Conservation (phyloP, 2,329 filamentous ascomycete species). For the Calonectria henricotiae region DNA sequence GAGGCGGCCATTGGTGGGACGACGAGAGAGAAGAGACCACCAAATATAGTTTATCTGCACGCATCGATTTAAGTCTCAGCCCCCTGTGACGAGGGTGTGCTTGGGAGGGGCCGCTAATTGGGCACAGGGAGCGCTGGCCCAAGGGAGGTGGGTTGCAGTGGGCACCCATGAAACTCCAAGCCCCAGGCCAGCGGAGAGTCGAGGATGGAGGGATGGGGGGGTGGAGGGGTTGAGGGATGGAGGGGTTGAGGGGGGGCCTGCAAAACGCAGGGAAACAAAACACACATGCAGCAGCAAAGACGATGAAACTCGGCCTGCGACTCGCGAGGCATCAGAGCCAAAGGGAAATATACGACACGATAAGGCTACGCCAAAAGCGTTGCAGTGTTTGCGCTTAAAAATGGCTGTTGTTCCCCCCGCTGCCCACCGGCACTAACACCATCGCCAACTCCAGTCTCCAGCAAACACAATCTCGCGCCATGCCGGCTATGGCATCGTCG, state of each 20-base stretch:
- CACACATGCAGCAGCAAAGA: too few relatives aligned
- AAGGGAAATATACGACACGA: too few relatives aligned
- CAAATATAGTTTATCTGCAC: conserved; percentile 12
- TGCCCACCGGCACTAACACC: background rate
- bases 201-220: background rate
- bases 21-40: background rate
- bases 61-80: background rate
- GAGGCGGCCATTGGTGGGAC: background rate
- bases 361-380: background rate
- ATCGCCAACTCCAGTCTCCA: background rate
- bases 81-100: background rate
- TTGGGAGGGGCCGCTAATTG: background rate
- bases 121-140: background rate
- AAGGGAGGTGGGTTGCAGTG: conserved; percentile 1
- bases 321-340: conserved; percentile 9
- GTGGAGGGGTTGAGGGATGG: too few relatives aligned
- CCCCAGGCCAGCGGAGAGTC: background rate
- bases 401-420: background rate
- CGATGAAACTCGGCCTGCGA: conserved; percentile 8
- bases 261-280: background rate
- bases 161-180: background rate
- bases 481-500: conserved; percentile 18
- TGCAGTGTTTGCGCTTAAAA: conserved; percentile 15
- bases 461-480: conserved; percentile 17
- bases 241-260: too few relatives aligned